Conservation (phyloP, 2,329 filamentous ascomycete species). For the Colletotrichum falcatum region DNA sequence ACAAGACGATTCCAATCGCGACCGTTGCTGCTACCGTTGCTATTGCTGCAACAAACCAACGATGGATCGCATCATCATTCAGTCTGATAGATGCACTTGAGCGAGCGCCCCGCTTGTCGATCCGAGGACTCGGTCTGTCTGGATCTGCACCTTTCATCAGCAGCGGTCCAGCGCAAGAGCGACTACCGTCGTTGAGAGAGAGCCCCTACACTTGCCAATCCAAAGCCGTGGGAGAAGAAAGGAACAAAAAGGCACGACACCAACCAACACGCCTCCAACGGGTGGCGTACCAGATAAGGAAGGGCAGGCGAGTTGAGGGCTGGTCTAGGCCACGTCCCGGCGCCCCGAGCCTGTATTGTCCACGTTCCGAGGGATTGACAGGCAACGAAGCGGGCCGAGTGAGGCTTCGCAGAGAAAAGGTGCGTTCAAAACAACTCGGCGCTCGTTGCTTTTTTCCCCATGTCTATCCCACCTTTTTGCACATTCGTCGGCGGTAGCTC, state of each 20-base stretch:
- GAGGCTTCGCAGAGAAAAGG: conserved; percentile 27
- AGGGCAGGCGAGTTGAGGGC: conserved; percentile 19
- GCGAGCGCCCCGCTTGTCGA: neutral
- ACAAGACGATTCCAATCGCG: conserved; percentile 5
- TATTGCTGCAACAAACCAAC: neutral
- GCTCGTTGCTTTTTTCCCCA: conserved; percentile 29
- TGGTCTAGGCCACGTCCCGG: conserved; percentile 28
- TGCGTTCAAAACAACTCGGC: conserved; percentile 27
- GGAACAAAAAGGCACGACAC: conserved; percentile 2
- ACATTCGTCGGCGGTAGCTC: conserved; percentile 30
- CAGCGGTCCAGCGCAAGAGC: conserved; percentile 2
- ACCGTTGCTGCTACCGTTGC: neutral
- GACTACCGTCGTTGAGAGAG: conserved; percentile 10
- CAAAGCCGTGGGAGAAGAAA: neutral
- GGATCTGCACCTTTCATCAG: conserved; percentile 4
- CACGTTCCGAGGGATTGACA: conserved; percentile 30
- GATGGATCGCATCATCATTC: conserved; percentile 18
- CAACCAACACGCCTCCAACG: conserved; percentile 20
- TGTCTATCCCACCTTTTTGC: conserved; percentile 30
- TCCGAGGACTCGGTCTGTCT: neutral
- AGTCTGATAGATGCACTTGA: conserved; percentile 16
- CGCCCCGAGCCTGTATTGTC: conserved; percentile 25
- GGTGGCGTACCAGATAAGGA: conserved; percentile 22
- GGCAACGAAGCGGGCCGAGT: conserved; percentile 36
- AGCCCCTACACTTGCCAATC: neutral